These are phyloP conservation scores for Annulohypoxylon nitens DNA, from an alignment of 495 filamentous ascomycete species.

Conservation along the genomic window DNA sequence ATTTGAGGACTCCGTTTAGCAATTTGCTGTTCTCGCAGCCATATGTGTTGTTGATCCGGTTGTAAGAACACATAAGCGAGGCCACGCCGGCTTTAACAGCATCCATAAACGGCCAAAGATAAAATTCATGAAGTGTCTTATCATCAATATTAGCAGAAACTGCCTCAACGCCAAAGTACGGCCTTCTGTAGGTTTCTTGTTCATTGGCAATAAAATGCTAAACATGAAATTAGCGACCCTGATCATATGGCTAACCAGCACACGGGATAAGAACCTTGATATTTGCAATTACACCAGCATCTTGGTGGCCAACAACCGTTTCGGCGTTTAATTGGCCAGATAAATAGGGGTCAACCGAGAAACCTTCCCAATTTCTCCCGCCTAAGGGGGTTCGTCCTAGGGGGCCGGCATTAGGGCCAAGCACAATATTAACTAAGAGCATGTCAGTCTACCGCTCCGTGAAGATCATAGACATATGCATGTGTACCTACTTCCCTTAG, in stretches of 20 bases:
- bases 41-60: slow-evolving; percentile 74
- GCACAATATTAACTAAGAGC: slow-evolving; percentile 76
- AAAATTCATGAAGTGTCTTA: slow-evolving; percentile 76
- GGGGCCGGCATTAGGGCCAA: slow-evolving; percentile 76
- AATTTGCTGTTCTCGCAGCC: slow-evolving; percentile 73
- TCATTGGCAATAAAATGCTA: slow-evolving; percentile 75
- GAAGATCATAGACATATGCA: neutral
- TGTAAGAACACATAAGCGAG: slow-evolving; percentile 78
- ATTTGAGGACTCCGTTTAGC: slow-evolving; percentile 73
- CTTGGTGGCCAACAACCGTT: slow-evolving; percentile 64
- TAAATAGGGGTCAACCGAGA: slow-evolving; percentile 64
- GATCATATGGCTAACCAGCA: neutral
- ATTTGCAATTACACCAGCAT: slow-evolving; percentile 66
- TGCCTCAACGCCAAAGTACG: slow-evolving; percentile 60
- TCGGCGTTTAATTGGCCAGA: slow-evolving; percentile 61
- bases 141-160: slow-evolving; percentile 75
- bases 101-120: slow-evolving; percentile 79
- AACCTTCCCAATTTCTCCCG: slow-evolving; percentile 70
- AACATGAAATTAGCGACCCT: slow-evolving; percentile 6
- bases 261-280: slow-evolving; percentile 57
- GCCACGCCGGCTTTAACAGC: slow-evolving; percentile 71
- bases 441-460: slow-evolving; percentile 54
- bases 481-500: slow-evolving; percentile 62
- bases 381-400: slow-evolving; percentile 63
- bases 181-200: slow-evolving; percentile 74